Evolutionary conservation across 108 stramenopile genomes (phyloP), one percentile per base, ranked within the genome.

Genomic region (Bacterosira constricta): DNA sequence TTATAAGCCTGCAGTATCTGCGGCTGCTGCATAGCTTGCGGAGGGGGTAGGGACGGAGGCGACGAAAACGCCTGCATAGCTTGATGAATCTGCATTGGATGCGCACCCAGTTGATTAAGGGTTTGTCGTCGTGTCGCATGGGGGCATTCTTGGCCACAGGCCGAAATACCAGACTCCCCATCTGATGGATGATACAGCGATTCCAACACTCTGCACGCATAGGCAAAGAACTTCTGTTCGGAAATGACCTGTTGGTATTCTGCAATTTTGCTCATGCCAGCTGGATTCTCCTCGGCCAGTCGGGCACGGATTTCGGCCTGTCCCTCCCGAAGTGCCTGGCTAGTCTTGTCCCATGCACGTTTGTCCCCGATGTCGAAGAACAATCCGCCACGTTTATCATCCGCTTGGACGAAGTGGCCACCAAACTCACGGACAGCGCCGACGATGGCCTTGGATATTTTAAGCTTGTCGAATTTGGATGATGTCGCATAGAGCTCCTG

Each of bases 281-380:
- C 49, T 12, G 63, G 63, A 18, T 63, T 53, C 42, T 93, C 91
- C 21, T 71, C 77, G 6, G 84, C 86, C 29, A 93, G 47, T 38
- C 84, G 83, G 34, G 79, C 88, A 36, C 91, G 77, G n/a, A 93
- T 56, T 29, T 63, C 78, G 8, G 89, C 81, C 49, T 88, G 89
- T 25, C 95, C 95, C 69, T 96, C 95, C 64, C 95, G 66, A 44
- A 96, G 73, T 17, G 91, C 90, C 79, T 93, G 95, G 45, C 89
- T 66, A 3, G 95, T 96, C 73, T 96, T 96, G 45, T 93, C 89
- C 69, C 89, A 64, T 8, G 88, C 88, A 36, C 88, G 83, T 77
- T 96, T 92, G 49, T 96, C 95, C 15, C 90, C 95, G 61, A 96
- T 93, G 36, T 96, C 95, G 45, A 75, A 73, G 83, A 85, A 84